Conservation (phyloP, 345 rosid genomes). For the Salix brachista region DNA sequence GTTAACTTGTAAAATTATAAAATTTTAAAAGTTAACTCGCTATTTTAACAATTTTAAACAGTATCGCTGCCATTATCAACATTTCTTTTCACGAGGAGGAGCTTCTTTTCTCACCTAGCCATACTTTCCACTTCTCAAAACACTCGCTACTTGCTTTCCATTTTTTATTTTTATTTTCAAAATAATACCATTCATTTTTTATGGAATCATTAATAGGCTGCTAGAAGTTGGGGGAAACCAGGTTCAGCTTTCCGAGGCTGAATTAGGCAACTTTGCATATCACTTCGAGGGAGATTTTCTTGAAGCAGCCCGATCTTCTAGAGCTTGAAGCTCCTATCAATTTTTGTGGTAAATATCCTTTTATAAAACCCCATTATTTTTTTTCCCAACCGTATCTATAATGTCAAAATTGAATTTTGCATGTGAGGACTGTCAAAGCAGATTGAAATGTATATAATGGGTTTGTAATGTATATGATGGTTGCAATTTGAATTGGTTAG, state of each 20-base stretch:
- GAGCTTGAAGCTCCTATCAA: slow-evolving; percentile 33
- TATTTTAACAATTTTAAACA: too few species aligned
- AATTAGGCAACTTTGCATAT: slow-evolving; percentile 25
- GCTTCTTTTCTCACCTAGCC: neutral
- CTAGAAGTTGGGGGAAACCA: slow-evolving; percentile 30
- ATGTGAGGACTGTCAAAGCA: neutral
- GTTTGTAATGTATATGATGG: neutral
- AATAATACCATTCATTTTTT: slow-evolving; percentile 1
- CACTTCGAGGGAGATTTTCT: slow-evolving; percentile 19
- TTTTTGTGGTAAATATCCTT: slow-evolving; percentile 22
- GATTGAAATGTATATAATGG: neutral
- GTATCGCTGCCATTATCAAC: neutral
- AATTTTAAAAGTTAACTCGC: too few species aligned
- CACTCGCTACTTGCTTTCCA: neutral
- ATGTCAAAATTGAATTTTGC: neutral
- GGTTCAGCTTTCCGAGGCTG: slow-evolving; percentile 26
- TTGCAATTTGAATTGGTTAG: neutral
- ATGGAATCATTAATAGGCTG: slow-evolving; percentile 20
- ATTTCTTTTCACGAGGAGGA: neutral
- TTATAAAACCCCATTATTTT: neutral
- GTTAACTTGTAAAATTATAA: too few species aligned
- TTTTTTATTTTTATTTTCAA: neutral
- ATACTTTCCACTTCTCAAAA: neutral
- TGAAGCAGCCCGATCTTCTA: slow-evolving; percentile 27
- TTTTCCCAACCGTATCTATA: neutral